Evolutionary conservation across 202 grass and related monocot species (phyloP).

Genomic region (Panicum hallii): DNA sequence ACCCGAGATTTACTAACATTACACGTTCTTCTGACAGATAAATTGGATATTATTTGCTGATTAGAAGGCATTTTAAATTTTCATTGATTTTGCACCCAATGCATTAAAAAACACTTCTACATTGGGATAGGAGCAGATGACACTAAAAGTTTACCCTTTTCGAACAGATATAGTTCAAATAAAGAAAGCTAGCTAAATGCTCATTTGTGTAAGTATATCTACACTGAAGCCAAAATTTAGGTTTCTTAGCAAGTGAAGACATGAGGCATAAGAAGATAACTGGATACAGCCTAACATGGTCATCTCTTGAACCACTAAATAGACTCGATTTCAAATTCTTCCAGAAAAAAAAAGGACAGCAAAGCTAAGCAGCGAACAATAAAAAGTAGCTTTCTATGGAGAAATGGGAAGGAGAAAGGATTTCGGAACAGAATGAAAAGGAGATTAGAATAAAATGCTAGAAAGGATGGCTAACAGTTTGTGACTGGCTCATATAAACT

Average conservation of each 20-base stretch:
- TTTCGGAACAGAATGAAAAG: not conserved
- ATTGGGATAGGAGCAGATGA: conserved; percentile 16
- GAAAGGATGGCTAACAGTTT: conserved; percentile 22
- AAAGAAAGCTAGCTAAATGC: conserved; percentile 21
- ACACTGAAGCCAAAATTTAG: not conserved
- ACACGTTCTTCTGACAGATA: not conserved
- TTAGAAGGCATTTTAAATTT: not conserved
- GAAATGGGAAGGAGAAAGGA: not conserved
- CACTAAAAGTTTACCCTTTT: not conserved
- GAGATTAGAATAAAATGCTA: conserved; percentile 24
- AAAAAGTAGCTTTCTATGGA: not conserved
- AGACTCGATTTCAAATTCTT: conserved; percentile 4
- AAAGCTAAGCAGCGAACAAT: not conserved
- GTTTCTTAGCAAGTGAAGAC: conserved; percentile 18
- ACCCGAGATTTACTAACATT: not conserved
- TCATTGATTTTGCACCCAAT: not conserved
- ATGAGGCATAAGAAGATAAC: not conserved
- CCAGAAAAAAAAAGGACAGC: conserved; percentile 36
- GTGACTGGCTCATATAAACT: conserved; percentile 39
- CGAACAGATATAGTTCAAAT: conserved; percentile 2
- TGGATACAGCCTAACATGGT: not conserved
- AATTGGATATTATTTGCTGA: not conserved
- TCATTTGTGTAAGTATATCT: not conserved
- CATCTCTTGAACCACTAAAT: not conserved
- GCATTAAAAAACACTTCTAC: not conserved